Percentiles rank a stretch among this genome's conserved stretches.
Evolutionary conservation across 495 filamentous ascomycete genomes (phyloP).

Genomic region (Cladorrhinum samala): DNA sequence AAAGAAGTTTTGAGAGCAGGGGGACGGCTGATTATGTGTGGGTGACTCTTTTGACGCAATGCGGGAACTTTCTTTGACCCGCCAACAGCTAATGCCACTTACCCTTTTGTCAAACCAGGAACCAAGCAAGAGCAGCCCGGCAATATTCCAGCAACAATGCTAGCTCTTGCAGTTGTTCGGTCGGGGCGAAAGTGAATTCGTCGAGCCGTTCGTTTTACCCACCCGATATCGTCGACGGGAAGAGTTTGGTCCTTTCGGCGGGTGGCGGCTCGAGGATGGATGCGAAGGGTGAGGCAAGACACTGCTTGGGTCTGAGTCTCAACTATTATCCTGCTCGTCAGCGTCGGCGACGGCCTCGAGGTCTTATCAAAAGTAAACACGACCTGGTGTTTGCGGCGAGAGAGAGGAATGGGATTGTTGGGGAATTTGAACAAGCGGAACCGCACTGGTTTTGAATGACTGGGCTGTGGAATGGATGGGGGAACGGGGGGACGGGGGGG

Average conservation of each 20-base stretch:
- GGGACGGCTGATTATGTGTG: neutral
- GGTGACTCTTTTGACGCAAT: neutral
- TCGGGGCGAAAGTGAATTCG: neutral
- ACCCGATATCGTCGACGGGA: neutral
- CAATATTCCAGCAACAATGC: conserved; percentile 37
- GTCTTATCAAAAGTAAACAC: conserved; percentile 19
- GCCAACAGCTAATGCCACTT: conserved; percentile 10
- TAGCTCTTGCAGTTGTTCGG: conserved; percentile 16
- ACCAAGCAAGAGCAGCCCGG: conserved; percentile 25
- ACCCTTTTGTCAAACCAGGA: conserved; percentile 11
- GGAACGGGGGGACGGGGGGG: conserved; percentile 5
- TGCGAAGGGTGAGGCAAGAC: conserved; percentile 9
- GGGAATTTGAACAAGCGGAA: conserved; percentile 15
- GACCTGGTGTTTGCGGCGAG: conserved; percentile 13
- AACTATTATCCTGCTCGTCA: conserved; percentile 6
- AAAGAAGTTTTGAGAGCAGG: conserved; percentile 7
- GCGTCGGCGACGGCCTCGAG: conserved; percentile 12
- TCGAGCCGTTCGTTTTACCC: conserved; percentile 5
- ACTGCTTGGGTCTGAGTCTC: conserved; percentile 15
- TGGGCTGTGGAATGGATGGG: conserved; percentile 15
- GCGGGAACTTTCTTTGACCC: conserved; percentile 3
- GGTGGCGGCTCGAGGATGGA: conserved; percentile 1
- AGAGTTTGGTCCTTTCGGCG: conserved; percentile 3
- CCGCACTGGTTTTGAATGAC: conserved; percentile 26
- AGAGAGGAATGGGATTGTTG: conserved; percentile 17